phyloP scores from a whole-genome alignment of 305 asterid genomes.

The Lippia alba region DNA sequence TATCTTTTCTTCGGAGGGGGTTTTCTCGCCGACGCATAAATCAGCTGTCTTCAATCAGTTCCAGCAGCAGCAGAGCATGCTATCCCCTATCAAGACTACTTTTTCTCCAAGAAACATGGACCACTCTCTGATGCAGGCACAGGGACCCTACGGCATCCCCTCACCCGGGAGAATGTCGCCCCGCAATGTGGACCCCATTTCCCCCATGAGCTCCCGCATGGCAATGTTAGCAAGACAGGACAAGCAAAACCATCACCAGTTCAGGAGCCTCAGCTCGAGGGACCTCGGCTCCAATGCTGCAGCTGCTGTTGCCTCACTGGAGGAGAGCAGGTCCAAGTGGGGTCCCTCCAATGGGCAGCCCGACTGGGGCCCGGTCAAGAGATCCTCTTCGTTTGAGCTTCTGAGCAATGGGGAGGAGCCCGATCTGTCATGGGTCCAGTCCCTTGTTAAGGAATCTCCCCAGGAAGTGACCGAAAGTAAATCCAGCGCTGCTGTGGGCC shows the following conservation, averaged over 20 bases:
- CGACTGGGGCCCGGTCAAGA: conserved; percentile 66
- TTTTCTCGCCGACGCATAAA: conserved; percentile 73
- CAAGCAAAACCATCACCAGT: conserved; percentile 57
- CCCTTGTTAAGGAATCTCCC: conserved; percentile 79
- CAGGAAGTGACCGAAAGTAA: conserved; percentile 57
- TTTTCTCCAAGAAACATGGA: conserved; percentile 67
- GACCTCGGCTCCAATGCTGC: conserved; percentile 63
- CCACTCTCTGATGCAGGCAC: conserved; percentile 49
- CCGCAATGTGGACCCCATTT: conserved; percentile 61
- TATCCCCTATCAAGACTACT: conserved; percentile 65
- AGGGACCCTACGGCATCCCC: conserved; percentile 58
- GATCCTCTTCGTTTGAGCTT: conserved; percentile 70
- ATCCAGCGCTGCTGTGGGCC: conserved; percentile 40
- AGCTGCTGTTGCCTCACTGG: conserved; percentile 53
- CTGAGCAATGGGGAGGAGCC: conserved; percentile 74
- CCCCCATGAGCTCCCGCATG: conserved; percentile 75
- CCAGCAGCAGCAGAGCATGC: conserved; percentile 76
- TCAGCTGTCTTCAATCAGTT: conserved; percentile 67
- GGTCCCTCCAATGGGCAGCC: conserved; percentile 59
- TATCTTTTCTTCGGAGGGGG: conserved; percentile 66
- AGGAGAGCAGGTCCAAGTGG: conserved; percentile 67
- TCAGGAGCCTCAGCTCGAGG: conserved; percentile 78
- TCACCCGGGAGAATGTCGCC: conserved; percentile 86
- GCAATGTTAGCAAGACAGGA: conserved; percentile 66
- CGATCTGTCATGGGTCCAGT: conserved; percentile 87